Evolutionary conservation across 2,329 filamentous ascomycete species (phyloP).

Genomic region (Epichloe gansuensis): DNA sequence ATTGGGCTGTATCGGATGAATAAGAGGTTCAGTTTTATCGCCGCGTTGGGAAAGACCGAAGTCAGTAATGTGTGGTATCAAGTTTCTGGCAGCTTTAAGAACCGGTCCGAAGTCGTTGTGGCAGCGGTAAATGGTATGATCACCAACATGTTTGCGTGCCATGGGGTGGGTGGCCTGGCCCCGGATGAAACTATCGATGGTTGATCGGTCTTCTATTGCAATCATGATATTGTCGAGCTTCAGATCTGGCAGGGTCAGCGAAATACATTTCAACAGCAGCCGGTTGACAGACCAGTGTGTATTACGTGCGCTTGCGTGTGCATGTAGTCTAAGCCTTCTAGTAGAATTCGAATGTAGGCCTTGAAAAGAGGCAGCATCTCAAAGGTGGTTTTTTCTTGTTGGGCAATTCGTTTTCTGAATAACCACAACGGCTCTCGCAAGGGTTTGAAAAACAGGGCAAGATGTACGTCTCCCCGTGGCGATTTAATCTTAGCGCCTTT

Average conservation of each 20-base stretch:
- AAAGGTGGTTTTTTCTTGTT: constrained; percentile 11
- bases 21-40: background rate
- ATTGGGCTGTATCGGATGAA: constrained; percentile 12
- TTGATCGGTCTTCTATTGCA: constrained; percentile 11
- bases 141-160: background rate
- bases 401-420: constrained; percentile 22
- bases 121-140: constrained; percentile 9
- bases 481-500: constrained; percentile 19
- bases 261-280: background rate
- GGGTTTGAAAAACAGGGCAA: constrained; percentile 24
- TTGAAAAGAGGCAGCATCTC: constrained; percentile 19
- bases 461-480: constrained; percentile 18
- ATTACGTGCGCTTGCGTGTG: constrained; percentile 27
- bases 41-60: constrained; percentile 2
- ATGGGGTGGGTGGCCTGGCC: constrained; percentile 1
- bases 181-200: constrained; percentile 6
- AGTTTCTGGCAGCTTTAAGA: background rate
- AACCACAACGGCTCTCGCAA: constrained; percentile 28
- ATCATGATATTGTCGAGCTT: constrained; percentile 15
- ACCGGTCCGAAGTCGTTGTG: constrained; percentile 10
- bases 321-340: constrained; percentile 29
- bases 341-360: constrained; percentile 19
- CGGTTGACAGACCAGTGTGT: constrained; percentile 25
- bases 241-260: constrained; percentile 8
- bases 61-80: constrained; percentile 2